Evolutionary conservation across 305 asterid species (phyloP), one percentile per base, ranked within the genome.

Genomic region (Fraxinus xanthoxyloides): DNA sequence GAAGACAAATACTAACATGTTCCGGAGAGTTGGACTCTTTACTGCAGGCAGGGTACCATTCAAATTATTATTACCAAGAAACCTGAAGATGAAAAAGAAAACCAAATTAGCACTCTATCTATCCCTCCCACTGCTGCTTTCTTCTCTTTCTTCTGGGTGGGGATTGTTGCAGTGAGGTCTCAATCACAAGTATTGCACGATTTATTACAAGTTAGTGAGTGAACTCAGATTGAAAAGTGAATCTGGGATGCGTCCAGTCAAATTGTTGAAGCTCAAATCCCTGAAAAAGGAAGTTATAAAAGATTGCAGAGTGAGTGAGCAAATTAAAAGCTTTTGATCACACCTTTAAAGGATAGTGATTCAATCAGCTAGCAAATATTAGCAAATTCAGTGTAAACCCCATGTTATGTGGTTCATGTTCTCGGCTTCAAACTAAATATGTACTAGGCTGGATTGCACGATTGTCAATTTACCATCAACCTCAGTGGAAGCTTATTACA

Each of bases 211-310:
- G 85, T 87, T 81, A 72, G 86, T 81, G 79, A 94, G 92, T 35
- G 86, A 79, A 77, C 81, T 84, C 78, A 87, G 82, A 70, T 88
- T 90, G 87, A 94, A 85, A 80, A 94, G 90, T 17, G 81, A 75
- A 7, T 84, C 88, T 26, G 98, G 94, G 76, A 91, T 69, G 61
- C 79, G 28, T 81, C 93, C 98, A 0, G 86, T 88, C 90, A 94
- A 86, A 85, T 86, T 90, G 88, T 92, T 94, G 95, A 94, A 94
- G 90, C 97, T 91, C 89, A 94, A 87, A 84, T 94, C 98, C 87
- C 98, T 94, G 90, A 82, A 81, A 84, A 86, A 70, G 13, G 10
- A 6, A 70, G 69, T 59, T 59, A 21, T 21, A 23, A 23, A 63
- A 63, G 7, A 24, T 23, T 63, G 31, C 5, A 24, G 34, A 21